Conservation (phyloP, 306 rosid species). For the Vachellia pachyceras region DNA sequence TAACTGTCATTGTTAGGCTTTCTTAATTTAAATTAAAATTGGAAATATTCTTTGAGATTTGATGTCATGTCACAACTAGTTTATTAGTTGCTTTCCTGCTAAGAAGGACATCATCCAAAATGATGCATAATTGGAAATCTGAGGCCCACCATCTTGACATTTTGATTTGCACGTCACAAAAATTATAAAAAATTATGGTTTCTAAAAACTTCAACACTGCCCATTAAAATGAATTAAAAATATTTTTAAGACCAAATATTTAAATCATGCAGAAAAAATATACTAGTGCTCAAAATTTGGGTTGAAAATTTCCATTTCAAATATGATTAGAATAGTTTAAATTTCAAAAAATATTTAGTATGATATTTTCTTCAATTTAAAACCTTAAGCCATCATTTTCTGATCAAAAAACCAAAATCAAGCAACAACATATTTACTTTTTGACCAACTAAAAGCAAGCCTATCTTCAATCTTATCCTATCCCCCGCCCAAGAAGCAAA, state of each 20-base stretch:
- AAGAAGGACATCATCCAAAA: not conserved
- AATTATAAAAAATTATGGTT: not conserved
- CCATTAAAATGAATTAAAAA: not conserved
- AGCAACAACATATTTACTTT: slow-evolving; percentile 37
- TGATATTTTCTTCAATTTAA: not conserved
- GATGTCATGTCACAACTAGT: not conserved
- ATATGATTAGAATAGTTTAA: not conserved
- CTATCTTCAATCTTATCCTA: slow-evolving; percentile 46
- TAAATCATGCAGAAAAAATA: too few species aligned
- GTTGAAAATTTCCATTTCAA: not conserved
- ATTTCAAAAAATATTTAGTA: not conserved
- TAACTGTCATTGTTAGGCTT: too few species aligned
- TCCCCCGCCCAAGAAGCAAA: slow-evolving; percentile 37
- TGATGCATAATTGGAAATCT: not conserved
- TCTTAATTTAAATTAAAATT: not conserved
- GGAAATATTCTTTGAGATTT: not conserved
- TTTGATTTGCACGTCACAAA: not conserved
- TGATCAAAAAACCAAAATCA: slow-evolving; percentile 28
- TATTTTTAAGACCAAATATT: not conserved
- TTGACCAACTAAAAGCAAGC: slow-evolving; percentile 45
- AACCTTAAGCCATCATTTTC: not conserved
- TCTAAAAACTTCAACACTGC: not conserved
- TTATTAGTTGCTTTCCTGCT: not conserved
- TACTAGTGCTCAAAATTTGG: not conserved
- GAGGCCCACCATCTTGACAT: not conserved